Base-by-base conservation (phyloP, 108 stramenopile genomes). In the Skeletonema grethae region DNA sequence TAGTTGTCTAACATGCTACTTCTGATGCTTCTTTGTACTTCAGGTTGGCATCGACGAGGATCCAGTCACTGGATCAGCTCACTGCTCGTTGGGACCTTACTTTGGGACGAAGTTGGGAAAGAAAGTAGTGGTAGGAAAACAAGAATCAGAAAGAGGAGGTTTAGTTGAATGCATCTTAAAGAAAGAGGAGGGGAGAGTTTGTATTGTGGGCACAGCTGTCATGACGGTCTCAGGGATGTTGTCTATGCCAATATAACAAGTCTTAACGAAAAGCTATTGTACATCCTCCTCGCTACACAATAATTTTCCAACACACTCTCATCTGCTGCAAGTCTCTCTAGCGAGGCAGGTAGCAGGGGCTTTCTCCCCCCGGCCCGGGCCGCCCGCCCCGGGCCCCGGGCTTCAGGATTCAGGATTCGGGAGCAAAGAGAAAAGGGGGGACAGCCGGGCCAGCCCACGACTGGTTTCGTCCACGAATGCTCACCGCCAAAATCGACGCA, bases 1-100 rank as follows among this genome's bases (percentile, higher is more conserved):
- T 43, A 43, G 15, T n/a, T 43, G 13, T n/a, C 12, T n/a, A 43
- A 43, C 15, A 3, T n/a, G 2, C 11, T 39, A 0, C 11, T 39
- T 39, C 38, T 3, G 13, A 3, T 43, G 41, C 41, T 43, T 43
- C 15, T 43, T 43, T n/a, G 3, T 0, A 10, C 0, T 43, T 43
- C 4, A 43, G 41, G 41, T 85, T 22, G 98, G 98, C 11, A 96
- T 99, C 25, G 84, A 93, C 61, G 99, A 99, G 84, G 99, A 99
- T 74, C 97, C 98, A 2, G 98, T 99, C 5, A 96, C 95, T 7
- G 99, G 99, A 7, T 92, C 86, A 45, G 97, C 98, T 0, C 98
- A 99, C 69, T 98, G 97, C 77, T 77, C 82, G 25, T 76, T 98
- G 15, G 97, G 83, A 5, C 98, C 97, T 1, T 95, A 98, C 63